Evolutionary conservation across 805 yeast species (phyloP).

Genomic region (Lipomyces yamadae): DNA sequence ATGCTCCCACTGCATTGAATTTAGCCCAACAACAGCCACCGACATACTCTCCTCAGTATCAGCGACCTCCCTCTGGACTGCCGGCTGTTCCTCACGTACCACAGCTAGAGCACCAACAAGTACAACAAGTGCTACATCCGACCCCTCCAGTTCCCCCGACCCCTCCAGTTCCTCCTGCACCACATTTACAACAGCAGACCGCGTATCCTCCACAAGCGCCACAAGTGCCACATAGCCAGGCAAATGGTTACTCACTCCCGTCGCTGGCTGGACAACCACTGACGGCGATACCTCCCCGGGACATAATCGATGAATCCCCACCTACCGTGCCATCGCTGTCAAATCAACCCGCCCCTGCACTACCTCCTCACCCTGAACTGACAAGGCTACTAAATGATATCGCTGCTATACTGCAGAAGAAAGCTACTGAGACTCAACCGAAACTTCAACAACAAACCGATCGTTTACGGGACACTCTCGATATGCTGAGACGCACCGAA

Average conservation of each 20-base stretch:
- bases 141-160: background rate
- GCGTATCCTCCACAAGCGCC: slow-evolving; percentile 7
- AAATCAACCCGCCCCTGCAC: slow-evolving; percentile 27
- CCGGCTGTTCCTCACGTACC: background rate
- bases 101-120: slow-evolving; percentile 2
- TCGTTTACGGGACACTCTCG: slow-evolving; percentile 46
- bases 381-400: slow-evolving; percentile 40
- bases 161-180: slow-evolving; percentile 9
- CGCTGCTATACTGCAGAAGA: slow-evolving; percentile 38
- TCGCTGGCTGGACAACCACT: slow-evolving; percentile 3
- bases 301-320: slow-evolving; percentile 26
- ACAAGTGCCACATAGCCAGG: slow-evolving; percentile 12
- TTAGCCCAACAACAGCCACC: slow-evolving; percentile 16
- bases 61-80: background rate
- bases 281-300: slow-evolving; percentile 1
- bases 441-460: slow-evolving; percentile 40
- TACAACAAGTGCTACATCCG: background rate
- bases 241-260: slow-evolving; percentile 6
- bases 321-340: background rate
- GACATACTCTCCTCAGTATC: slow-evolving; percentile 2
- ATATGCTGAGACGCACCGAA: slow-evolving; percentile 47
- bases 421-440: slow-evolving; percentile 40
- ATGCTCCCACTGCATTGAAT: slow-evolving; percentile 5
- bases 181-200: slow-evolving; percentile 9
- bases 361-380: slow-evolving; percentile 50